A percentile compares a stretch with the other conserved stretches of the same genome.
Conservation (phyloP, 352 stramenopile species). For the Globisporangium carolinianum region DNA sequence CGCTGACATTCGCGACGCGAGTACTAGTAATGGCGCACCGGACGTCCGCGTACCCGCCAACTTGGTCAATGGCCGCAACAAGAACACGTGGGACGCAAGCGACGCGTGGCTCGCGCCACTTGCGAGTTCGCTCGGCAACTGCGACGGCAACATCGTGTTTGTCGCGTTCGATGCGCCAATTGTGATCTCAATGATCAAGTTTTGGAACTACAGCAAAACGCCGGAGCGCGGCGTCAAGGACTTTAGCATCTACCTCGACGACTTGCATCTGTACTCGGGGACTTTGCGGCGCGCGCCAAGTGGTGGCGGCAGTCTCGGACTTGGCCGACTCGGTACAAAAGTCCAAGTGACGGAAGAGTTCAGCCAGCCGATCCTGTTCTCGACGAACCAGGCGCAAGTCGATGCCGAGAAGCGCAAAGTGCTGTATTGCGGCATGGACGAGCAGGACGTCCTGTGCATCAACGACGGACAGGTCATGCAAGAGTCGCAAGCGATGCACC, state of each 20-base stretch:
- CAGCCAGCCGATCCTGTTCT: conserved; percentile 80
- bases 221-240: conserved; percentile 77
- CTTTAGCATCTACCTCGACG: conserved; percentile 82
- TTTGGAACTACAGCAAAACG: conserved; percentile 89
- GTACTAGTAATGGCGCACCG: background rate
- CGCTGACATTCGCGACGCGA: conserved; percentile 23
- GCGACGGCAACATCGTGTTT: conserved; percentile 62
- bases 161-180: conserved; percentile 65
- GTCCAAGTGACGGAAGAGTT: conserved; percentile 57
- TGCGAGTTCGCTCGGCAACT: conserved; percentile 51
- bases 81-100: conserved; percentile 69
- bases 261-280: conserved; percentile 75
- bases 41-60: conserved; percentile 51
- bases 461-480: conserved; percentile 87
- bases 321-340: conserved; percentile 27
- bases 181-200: conserved; percentile 77
- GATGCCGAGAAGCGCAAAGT: conserved; percentile 60
- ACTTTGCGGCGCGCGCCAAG: conserved; percentile 42
- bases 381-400: conserved; percentile 49
- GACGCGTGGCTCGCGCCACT: conserved; percentile 71
- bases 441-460: conserved; percentile 87
- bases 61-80: conserved; percentile 54
- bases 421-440: conserved; percentile 63
- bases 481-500: conserved; percentile 76
- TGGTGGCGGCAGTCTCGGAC: conserved; percentile 11